These are phyloP conservation scores for Croton laevigatus DNA, from an alignment of 441 rosid genomes.

Conservation along the genomic window DNA sequence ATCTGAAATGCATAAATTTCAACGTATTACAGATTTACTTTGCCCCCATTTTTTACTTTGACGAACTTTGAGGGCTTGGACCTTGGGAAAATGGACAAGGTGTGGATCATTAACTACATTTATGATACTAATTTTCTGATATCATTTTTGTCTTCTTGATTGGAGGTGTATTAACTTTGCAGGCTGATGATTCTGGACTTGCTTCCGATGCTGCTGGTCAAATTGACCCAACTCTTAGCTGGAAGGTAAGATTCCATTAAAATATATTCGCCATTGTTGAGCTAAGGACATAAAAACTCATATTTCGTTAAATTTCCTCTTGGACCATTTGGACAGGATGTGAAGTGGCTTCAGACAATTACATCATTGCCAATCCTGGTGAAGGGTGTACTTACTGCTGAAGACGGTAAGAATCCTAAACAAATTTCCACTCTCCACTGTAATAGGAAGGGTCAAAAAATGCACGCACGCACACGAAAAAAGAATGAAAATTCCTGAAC, in stretches of 20 bases:
- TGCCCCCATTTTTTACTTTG: constrained; percentile 70
- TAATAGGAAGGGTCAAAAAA: too few relatives aligned
- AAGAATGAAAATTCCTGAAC: background rate
- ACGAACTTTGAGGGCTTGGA: constrained; percentile 88
- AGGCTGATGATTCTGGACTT: constrained; percentile 84
- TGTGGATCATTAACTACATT: constrained; percentile 19
- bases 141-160: background rate
- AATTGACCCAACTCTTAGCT: constrained; percentile 73
- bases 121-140: background rate
- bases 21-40: constrained; percentile 48
- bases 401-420: constrained; percentile 55
- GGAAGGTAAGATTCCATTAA: constrained; percentile 52
- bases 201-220: constrained; percentile 91
- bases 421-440: too few relatives aligned
- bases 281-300: background rate
- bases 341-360: constrained; percentile 91
- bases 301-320: background rate
- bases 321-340: constrained; percentile 47
- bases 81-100: constrained; percentile 75
- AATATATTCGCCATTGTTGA: background rate
- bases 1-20: background rate
- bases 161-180: constrained; percentile 24
- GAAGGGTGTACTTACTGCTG: constrained; percentile 92
- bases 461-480: background rate
- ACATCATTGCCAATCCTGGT: constrained; percentile 86